Percentiles rank a stretch among this genome's conserved stretches.
Conservation (phyloP, 352 stramenopile species). For the Globisporangium cederbergense region DNA sequence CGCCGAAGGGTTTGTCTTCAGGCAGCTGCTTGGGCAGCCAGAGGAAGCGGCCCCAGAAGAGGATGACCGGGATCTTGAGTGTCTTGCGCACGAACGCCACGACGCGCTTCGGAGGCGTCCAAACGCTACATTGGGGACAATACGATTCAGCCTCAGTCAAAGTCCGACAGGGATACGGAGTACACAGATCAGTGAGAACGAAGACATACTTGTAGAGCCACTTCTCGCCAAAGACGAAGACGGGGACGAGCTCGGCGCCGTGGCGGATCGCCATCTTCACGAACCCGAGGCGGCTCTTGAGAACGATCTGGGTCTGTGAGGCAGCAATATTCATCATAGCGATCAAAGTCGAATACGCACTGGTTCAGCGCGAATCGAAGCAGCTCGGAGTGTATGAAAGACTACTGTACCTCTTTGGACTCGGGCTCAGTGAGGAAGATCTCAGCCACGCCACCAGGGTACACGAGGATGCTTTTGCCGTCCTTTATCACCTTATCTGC, state of each 20-base stretch:
- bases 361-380: background rate
- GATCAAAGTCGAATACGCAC: too few species aligned
- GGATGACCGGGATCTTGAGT: conserved; percentile 70
- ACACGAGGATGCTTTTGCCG: conserved; percentile 41
- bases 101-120: conserved; percentile 57
- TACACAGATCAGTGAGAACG: background rate
- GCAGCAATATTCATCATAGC: background rate
- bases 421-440: conserved; percentile 46
- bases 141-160: background rate
- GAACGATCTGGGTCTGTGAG: conserved; percentile 29
- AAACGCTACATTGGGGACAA: conserved; percentile 35
- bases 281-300: conserved; percentile 44
- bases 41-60: conserved; percentile 59
- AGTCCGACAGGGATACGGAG: background rate
- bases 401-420: conserved; percentile 33
- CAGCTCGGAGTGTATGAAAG: background rate
- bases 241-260: conserved; percentile 41
- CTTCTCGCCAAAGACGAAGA: conserved; percentile 52
- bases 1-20: conserved; percentile 27
- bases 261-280: conserved; percentile 43
- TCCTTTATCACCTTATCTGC: conserved; percentile 37
- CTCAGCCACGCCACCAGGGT: conserved; percentile 37
- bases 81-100: conserved; percentile 64
- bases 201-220: conserved; percentile 45
- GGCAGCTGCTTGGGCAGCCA: conserved; percentile 25